phyloP scores from a whole-genome alignment of 352 stramenopile species.

The Phytopythium chamaehyphon region DNA sequence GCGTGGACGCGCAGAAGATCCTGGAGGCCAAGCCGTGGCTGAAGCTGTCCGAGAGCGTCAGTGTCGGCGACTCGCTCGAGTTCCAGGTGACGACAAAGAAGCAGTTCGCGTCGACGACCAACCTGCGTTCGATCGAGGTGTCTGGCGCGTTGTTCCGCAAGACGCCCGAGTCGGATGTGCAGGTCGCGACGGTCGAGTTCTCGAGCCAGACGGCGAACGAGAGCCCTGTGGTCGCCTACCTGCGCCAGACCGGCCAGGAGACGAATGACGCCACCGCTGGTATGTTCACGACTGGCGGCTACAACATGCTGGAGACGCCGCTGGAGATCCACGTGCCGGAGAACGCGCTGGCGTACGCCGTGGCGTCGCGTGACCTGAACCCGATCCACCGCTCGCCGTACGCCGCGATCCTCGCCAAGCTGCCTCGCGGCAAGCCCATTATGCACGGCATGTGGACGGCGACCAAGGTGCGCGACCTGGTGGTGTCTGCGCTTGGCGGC shows the following conservation, averaged over 20 bases:
- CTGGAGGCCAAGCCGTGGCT: constrained; percentile 71
- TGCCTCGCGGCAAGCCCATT: constrained; percentile 73
- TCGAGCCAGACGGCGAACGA: constrained; percentile 36
- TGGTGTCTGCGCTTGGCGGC: constrained; percentile 44
- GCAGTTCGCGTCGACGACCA: constrained; percentile 40
- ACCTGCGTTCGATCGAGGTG: constrained; percentile 43
- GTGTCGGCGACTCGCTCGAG: constrained; percentile 39
- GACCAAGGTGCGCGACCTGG: constrained; percentile 73
- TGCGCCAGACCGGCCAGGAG: constrained; percentile 28
- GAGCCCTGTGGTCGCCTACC: constrained; percentile 42
- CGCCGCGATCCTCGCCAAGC: constrained; percentile 62
- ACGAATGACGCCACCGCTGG: constrained; percentile 8
- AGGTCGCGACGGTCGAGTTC: constrained; percentile 28
- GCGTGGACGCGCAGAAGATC: constrained; percentile 44
- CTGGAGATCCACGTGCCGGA: constrained; percentile 60
- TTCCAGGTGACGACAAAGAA: constrained; percentile 56
- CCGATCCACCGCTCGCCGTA: constrained; percentile 83
- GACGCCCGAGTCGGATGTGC: constrained; percentile 26
- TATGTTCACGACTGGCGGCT: constrained; percentile 52
- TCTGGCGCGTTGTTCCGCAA: constrained; percentile 39
- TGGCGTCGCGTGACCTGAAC: constrained; percentile 83
- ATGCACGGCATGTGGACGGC: constrained; percentile 89
- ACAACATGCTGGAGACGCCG: constrained; percentile 64
- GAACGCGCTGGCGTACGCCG: constrained; percentile 62
- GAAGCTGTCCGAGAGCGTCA: constrained; percentile 23